Conservation (phyloP, 441 rosid genomes). For the California macrophylla region DNA sequence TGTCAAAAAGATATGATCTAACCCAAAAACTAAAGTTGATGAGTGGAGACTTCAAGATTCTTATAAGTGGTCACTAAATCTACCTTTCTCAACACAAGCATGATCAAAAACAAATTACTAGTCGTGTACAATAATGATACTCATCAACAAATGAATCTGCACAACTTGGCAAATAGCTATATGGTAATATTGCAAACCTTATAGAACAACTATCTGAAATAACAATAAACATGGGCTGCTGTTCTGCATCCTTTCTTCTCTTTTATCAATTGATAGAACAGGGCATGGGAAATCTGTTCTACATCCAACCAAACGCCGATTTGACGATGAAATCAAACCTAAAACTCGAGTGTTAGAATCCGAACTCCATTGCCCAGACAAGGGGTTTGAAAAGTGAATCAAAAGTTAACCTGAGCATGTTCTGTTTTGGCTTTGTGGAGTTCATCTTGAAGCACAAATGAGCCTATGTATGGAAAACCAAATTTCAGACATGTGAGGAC, state of each 20-base stretch:
- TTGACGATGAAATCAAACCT: conserved; percentile 31
- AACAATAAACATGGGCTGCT: background rate
- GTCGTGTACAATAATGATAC: background rate
- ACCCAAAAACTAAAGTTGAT: no score
- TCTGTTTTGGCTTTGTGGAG: conserved; percentile 69
- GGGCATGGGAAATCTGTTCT: background rate
- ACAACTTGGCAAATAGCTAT: background rate
- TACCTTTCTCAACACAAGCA: no score
- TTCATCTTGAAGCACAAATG: conserved; percentile 69
- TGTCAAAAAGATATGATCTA: no score
- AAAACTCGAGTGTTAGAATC: conserved; percentile 20
- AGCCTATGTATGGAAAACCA: conserved; percentile 41
- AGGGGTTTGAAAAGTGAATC: background rate
- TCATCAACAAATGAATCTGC: background rate
- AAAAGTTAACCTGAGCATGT: conserved; percentile 47
- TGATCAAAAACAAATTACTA: background rate
- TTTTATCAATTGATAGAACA: no score
- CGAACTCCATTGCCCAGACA: background rate
- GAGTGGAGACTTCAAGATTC: no score
- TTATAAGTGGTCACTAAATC: no score
- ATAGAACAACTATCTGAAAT: background rate
- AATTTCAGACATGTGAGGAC: conserved; percentile 2
- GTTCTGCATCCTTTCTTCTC: no score
- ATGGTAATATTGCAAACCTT: background rate
- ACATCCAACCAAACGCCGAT: conserved; percentile 1